Evolutionary conservation across 352 stramenopile genomes (phyloP), one percentile per base, ranked within the genome.

Genomic region (Pythium rhizo-oryzae): DNA sequence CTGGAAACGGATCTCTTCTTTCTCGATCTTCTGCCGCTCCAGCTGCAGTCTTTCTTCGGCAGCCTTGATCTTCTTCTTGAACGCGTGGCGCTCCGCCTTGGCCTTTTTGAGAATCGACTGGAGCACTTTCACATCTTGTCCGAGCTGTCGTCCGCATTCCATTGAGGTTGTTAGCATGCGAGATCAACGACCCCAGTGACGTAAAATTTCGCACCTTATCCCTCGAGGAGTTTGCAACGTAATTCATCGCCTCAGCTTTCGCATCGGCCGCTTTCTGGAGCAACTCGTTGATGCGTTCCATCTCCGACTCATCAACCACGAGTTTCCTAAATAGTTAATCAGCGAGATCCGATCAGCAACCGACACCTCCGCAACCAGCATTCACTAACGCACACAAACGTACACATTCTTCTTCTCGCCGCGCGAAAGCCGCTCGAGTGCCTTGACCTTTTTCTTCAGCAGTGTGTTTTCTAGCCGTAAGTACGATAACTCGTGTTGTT

Each of bases 1-100:
- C 72, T 93, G 84, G 66, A 90, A 93, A 0, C 85, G 83, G 53
- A 93, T 75, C 53, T 91, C 82, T 53, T 94, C 87, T 75, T 94
- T 84, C n/a, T 89, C 79, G 58, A 92, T 90, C 60, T 91, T 93
- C 49, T 79, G 62, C 25, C 68, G 69, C 44, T 94, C 87, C 2
- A 71, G 50, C 11, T 70, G 72, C 33, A 93, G 72, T 30, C 81
- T 75, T 25, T 92, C 83, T 55, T 94, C 84, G 9, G 70, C 84
- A 9, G 61, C 66, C 52, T 88, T 89, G 39, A 94, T 90, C 61
- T 89, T 88, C 70, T 92, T 93, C 64, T 92, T 92, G 67, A 94
- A 93, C 7, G 78, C 70, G 11, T 91, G 80, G 15, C 87, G 87
- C 60, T 94, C 87, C 2, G 83, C 80, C 74, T 91, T 93, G 21